These are phyloP conservation scores for Apium graveolens DNA, from an alignment of 129 eudicot genomes.

Conservation along the genomic window DNA sequence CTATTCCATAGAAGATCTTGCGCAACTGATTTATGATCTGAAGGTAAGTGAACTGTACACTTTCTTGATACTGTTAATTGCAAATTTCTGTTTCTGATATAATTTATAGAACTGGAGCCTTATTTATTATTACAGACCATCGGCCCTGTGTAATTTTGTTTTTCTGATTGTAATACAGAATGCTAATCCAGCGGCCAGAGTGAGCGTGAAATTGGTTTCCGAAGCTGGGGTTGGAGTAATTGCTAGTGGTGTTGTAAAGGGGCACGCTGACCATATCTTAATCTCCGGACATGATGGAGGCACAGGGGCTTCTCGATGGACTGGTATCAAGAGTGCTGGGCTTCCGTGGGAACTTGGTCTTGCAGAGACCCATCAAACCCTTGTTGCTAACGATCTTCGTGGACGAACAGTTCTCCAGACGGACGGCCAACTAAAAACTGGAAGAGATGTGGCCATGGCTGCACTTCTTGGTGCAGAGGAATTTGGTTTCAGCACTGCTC, in stretches of 20 bases:
- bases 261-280: constrained; percentile 95
- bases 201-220: constrained; percentile 90
- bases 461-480: constrained; percentile 98
- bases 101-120: too few relatives aligned
- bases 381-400: constrained; percentile 95
- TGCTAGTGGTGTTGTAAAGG: constrained; percentile 95
- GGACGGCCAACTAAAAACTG: constrained; percentile 94
- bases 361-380: constrained; percentile 96
- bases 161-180: constrained; percentile 36
- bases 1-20: constrained; percentile 97
- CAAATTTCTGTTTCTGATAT: not conserved
- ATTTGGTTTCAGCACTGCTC: constrained; percentile 97
- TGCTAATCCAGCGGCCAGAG: constrained; percentile 89
- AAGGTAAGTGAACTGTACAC: constrained; percentile 77
- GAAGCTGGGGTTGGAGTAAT: constrained; percentile 99
- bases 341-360: constrained; percentile 99
- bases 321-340: constrained; percentile 96
- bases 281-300: constrained; percentile 99
- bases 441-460: constrained; percentile 95
- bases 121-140: not conserved
- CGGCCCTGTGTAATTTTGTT: not conserved
- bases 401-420: constrained; percentile 92
- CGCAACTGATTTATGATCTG: constrained; percentile 85
- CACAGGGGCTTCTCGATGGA: constrained; percentile 98
- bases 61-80: too few relatives aligned